Evolutionary conservation across 2,329 filamentous ascomycete species (phyloP).

Genomic region (Aspergillus melleus): DNA sequence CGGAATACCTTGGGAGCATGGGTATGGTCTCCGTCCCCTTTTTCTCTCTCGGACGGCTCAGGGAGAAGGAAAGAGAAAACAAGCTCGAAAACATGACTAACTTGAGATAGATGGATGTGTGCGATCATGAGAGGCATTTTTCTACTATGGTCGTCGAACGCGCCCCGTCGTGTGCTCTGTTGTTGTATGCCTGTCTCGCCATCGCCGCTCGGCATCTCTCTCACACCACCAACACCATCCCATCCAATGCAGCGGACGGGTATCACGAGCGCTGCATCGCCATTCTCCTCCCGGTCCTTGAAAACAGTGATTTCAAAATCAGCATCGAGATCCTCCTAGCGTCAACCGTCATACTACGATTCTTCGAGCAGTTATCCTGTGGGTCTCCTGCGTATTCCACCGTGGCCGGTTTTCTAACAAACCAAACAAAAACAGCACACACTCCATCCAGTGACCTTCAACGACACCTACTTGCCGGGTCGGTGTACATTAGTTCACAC

Average conservation of each 20-base stretch:
- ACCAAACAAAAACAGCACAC: slow-evolving; percentile 21
- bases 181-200: slow-evolving; percentile 36
- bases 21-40: slow-evolving; percentile 32
- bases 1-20: slow-evolving; percentile 33
- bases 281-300: slow-evolving; percentile 35
- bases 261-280: slow-evolving; percentile 38
- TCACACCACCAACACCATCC: slow-evolving; percentile 29
- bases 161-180: slow-evolving; percentile 30
- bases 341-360: slow-evolving; percentile 36
- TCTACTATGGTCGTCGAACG: slow-evolving; percentile 32
- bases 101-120: slow-evolving; percentile 30
- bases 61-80: background rate
- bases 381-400: slow-evolving; percentile 6
- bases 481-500: slow-evolving; percentile 36
- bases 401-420: slow-evolving; percentile 4
- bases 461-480: slow-evolving; percentile 36
- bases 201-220: slow-evolving; percentile 36
- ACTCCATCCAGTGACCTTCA: slow-evolving; percentile 35
- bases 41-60: background rate
- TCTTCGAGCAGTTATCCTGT: slow-evolving; percentile 39
- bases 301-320: slow-evolving; percentile 31
- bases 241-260: slow-evolving; percentile 30
- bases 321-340: slow-evolving; percentile 35
- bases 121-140: slow-evolving; percentile 33
- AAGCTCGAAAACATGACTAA: slow-evolving; percentile 10